Base-by-base conservation (phyloP, 179 eudicot species). In the Nepenthes alata region DNA sequence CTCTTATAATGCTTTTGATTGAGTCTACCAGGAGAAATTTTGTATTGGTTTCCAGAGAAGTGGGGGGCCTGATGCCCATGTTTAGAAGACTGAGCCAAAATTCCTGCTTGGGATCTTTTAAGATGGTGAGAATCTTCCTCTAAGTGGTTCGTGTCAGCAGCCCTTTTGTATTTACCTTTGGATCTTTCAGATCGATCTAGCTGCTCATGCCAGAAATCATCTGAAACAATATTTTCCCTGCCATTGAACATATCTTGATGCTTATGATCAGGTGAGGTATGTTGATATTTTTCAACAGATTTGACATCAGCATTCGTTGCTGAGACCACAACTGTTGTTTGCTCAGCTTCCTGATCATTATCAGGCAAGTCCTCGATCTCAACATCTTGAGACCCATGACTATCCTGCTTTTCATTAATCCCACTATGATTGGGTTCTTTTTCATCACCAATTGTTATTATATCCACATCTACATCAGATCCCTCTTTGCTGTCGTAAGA, bases 381-480 rank as follows among this genome's bases (percentile, higher is more conserved):
- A 71, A 85, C 72, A 61, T 73, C 74, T 69, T 83, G 86, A 68
- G 85, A 78, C 37, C 64, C 83, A 72, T 77, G 75, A 61, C 70
- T 82, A 75, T 81, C 84, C 67, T 75, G 82, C 48, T 67, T 80
- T 66, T 76, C 81, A 60, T 60, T 65, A 63, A 56, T 59, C 67
- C 67, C 79, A 62, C 72, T 69, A 39, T 79, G 78, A 52, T 74
- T 79, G 50, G 75, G 66, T 69, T 83, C 91, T 65, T 80, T 84
- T 48, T 87, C 96, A 71, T 82, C 96, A 60, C 85, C 96, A 67
- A 88, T 82, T 2, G 77, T 66, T 79, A 90, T 81, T 56, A 94
- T 94, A 75, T 90, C 91, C 41, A 94, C 83, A 65, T 94, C 99
- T 78, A 83, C 96, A 67, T 94, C 99, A 74, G 97, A 83, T 37